Conservation (phyloP, 352 stramenopile species). For the Phytophthora pseudosyringae region DNA sequence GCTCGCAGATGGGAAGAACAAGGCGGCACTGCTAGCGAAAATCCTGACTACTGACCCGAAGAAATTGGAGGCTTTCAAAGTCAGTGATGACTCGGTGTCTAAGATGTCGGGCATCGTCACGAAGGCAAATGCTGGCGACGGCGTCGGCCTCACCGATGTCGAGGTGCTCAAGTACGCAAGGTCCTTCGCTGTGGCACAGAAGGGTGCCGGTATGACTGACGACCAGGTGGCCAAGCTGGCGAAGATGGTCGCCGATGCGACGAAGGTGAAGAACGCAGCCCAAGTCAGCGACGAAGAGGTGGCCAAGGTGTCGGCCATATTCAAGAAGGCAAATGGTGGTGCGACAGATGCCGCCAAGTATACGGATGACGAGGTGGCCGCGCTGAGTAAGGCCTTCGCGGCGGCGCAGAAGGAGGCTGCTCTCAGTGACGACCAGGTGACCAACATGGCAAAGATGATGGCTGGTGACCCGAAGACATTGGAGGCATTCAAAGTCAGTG, state of each 20-base stretch:
- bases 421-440: neutral
- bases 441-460: neutral
- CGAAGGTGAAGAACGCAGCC: neutral
- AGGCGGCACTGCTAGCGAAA: too few relatives aligned
- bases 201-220: neutral
- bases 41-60: too few relatives aligned
- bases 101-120: neutral
- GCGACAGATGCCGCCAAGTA: neutral
- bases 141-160: neutral
- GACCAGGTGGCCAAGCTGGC: neutral
- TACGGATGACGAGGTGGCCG: neutral
- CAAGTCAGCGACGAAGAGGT: neutral
- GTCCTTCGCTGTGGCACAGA: neutral
- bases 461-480: neutral
- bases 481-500: neutral
- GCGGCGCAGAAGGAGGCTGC: neutral
- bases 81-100: neutral
- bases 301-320: neutral
- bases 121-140: neutral
- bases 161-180: neutral
- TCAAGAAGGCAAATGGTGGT: conserved; percentile 2
- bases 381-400: neutral
- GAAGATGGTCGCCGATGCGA: neutral
- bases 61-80: neutral
- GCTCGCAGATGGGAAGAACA: neutral